Conservation (phyloP, 495 filamentous ascomycete genomes). For the Cryomyces minteri region DNA sequence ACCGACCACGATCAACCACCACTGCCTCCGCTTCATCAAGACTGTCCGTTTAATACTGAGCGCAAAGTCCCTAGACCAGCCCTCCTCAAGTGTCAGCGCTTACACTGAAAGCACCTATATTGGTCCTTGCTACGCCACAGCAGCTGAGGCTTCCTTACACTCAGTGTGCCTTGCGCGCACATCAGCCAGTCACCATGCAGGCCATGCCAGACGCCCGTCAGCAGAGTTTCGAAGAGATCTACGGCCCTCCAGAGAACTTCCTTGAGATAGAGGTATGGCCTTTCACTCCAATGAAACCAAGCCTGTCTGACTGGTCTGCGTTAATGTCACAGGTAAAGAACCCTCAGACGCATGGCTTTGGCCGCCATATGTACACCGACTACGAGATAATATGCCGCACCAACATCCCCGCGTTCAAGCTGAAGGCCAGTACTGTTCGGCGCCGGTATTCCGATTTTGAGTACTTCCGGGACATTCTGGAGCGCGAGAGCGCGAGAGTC, state of each 20-base stretch:
- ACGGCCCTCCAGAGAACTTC: conserved; percentile 96
- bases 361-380: conserved; percentile 92
- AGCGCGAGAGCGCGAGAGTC: conserved; percentile 83
- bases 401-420: conserved; percentile 97
- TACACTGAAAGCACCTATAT: too few relatives aligned
- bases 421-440: conserved; percentile 68
- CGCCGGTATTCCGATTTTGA: conserved; percentile 95
- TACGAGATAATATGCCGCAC: conserved; percentile 95
- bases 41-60: neutral
- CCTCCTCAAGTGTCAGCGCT: too few relatives aligned
- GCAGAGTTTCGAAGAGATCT: conserved; percentile 97
- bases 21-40: too few relatives aligned
- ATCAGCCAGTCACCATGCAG: conserved; percentile 8
- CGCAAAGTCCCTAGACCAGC: too few relatives aligned
- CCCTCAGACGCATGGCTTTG: conserved; percentile 87
- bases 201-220: conserved; percentile 32
- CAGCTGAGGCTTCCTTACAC: too few relatives aligned
- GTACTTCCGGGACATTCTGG: conserved; percentile 94
- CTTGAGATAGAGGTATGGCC: conserved; percentile 79
- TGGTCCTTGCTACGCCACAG: too few relatives aligned
- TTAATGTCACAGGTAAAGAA: conserved; percentile 53
- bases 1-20: too few relatives aligned
- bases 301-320: neutral
- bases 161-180: too few relatives aligned
- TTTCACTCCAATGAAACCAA: neutral